Base-by-base conservation (phyloP, 2,329 filamentous ascomycete species). In the Alternaria viburni region DNA sequence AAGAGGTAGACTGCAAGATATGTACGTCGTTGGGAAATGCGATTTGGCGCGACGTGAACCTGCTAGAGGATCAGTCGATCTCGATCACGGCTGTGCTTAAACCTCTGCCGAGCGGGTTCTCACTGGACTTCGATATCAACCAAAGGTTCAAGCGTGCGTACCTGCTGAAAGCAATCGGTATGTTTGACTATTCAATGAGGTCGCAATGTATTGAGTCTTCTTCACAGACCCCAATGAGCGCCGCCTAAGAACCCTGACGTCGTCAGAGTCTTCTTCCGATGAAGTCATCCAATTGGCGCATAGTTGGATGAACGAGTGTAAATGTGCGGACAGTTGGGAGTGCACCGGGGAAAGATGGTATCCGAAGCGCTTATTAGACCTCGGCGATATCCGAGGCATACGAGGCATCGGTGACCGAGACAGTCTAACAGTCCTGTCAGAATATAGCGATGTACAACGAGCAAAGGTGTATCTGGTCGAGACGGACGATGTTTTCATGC, bases 291-390 rank as follows among this genome's bases (percentile, higher is more conserved):
- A 64, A 12, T 26, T 64, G 21, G 41, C 65, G n/a, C 50, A 51
- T 21, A 54, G 12, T 5, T 70, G 68, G 68, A 61, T 70, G 13
- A 30, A 56, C 25, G 44, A 44, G 6, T 70, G 68, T 51, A 60
- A 28, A 32, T 66, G 68, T 25, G 61, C 65, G 25, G 44, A 59
- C 9, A 17, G 25, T 11, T 62, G 59, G 63, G 56, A 56, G 6
- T 4, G 26, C 3, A 30, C 52, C 7, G 28, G 36, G 4, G 28
- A 51, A 28, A 50, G 61, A 41, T 47, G 56, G 61, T 66, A 66
- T 52, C 64, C 64, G 19, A 56, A 36, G 32, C 54, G 65, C 21
- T 28, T 67, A 25, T 21, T 67, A 3, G 59, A 63, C 15, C 41
- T 64, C 28, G 28, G 28, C 28, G 28, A 30, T 30, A 30, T 30